Base-by-base conservation (phyloP, 768 basidiomycete species). In the Nidularia sp. region DNA sequence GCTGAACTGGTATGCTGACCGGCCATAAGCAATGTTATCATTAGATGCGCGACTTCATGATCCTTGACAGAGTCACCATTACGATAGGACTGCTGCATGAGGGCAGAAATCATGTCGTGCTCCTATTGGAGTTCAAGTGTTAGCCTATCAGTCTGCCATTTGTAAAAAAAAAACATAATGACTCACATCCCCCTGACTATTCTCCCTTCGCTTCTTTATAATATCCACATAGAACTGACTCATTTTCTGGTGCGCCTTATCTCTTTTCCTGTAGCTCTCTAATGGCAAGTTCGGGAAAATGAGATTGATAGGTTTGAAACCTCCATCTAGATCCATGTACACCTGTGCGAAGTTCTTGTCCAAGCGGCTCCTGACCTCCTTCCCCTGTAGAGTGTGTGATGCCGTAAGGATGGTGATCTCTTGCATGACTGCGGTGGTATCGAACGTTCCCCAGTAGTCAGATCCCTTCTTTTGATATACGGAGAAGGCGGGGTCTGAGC, bases 21-120 rank as follows among this genome's bases (percentile, higher is more conserved):
- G 42, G 97, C 97, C 97, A 99, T 98, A 56, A 99, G 85, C 45
- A 99, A 81, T 12, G 97, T 97, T 62, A 98, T 99, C 88, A 99
- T 85, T 64, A 99, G 95, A 66, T 98, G 97, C 0, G 97, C 94
- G 54, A 98, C 88, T 68, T 98, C 93, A 58, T 89, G 86, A 63
- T 99, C 94, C 54, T 77, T 79, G 41, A 98, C 77, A 2, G 77
- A 64, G 45, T 79, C 76, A 51, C 97, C 97, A 59, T 81, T 77
- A 56, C 90, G 88, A 71, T 99, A 98, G 48, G 74, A 80, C 64
- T 94, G 90, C 55, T 84, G 78, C 69, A 86, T 79, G 18, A 99
- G 81, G 2, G 95, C 86, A 13, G 87, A 79, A 62, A 98, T 90
- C 90, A 98, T 97, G 64, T 98, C 97, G 59, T 86, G 79, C 53